Evolutionary conservation across 192 early-diverging fungal genomes (phyloP), one percentile per base, ranked within the genome.

Genomic region (Coemansia nantahalensis): DNA sequence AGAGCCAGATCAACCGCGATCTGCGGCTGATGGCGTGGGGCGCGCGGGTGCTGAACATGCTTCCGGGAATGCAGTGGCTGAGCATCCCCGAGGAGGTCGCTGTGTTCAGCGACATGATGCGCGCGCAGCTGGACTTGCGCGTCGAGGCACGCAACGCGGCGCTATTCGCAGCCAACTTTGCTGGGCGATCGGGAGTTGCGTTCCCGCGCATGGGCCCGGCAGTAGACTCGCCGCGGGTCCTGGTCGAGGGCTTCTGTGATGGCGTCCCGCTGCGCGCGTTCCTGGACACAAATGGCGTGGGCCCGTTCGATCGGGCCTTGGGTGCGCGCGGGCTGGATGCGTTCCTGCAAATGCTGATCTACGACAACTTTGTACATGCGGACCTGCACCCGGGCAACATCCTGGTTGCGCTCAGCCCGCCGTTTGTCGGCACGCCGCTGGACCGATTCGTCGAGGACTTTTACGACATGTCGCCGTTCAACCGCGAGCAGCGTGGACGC

Each of bases 321-420:
- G 92, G 90, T 8, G 78, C 89, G 30, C 84, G 87, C 45, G 95
- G 95, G 42, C 74, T 95, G 51, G 69, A 88, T 45, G 76, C 86
- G 5, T 92, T 90, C 48, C 63, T 92, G 78, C 81, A 88, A 30
- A 98, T 98, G 95, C 80, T 98, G 0, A 89, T 94, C 28, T 75
- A 90, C 39, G 90, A 94, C 70, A 98, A 98, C 64, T 93, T 95
- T 78, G 83, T 91, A 19, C 95, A 98, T 57, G 88, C 91, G 5
- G 95, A 96, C 65, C 54, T 96, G 48, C 95, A 98, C 45, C 93
- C 93, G 15, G 95, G 92, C 30, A 98, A 98, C 56, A 95, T 96
- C 39, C 65, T 92, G 58, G 80, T 98, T 1, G 83, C 83, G 11
- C 92, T 95, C 54, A 77, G 72, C 36, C 84, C 82, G 57, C 85